phyloP scores from a whole-genome alignment of 2,329 filamentous ascomycete genomes.

The Colletotrichum falcatum region DNA sequence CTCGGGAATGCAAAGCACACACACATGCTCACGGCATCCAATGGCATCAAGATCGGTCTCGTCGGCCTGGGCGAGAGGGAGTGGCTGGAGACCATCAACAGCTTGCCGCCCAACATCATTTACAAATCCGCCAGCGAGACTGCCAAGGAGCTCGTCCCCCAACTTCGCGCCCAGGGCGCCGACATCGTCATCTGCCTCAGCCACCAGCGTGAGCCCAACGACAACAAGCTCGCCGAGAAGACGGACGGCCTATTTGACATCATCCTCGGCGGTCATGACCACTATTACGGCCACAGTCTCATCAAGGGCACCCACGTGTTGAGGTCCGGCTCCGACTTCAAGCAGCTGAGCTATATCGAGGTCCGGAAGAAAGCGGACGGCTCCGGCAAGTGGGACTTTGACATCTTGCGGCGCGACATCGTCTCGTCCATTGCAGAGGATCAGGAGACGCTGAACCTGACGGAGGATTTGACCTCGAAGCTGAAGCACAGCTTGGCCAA shows the following conservation, averaged over 20 bases:
- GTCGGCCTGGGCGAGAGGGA: constrained; percentile 89
- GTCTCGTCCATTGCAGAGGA: constrained; percentile 76
- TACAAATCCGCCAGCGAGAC: constrained; percentile 84
- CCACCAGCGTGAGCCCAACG: constrained; percentile 90
- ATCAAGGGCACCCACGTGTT: constrained; percentile 86
- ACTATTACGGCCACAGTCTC: constrained; percentile 84
- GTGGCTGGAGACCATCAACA: constrained; percentile 91
- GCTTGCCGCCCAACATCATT: constrained; percentile 82
- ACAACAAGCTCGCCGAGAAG: constrained; percentile 84
- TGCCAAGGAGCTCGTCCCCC: constrained; percentile 79
- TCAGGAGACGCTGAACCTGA: constrained; percentile 68
- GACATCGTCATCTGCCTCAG: constrained; percentile 87
- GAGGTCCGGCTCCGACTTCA: constrained; percentile 92
- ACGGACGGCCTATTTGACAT: constrained; percentile 83
- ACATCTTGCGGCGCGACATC: constrained; percentile 80
- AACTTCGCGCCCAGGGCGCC: constrained; percentile 79
- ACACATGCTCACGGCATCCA: constrained; percentile 81
- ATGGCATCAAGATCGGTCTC: constrained; percentile 87
- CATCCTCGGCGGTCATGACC: constrained; percentile 89
- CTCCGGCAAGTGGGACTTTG: constrained; percentile 77
- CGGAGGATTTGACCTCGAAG: constrained; percentile 76
- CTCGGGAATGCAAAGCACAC: constrained; percentile 83
- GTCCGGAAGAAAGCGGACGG: constrained; percentile 68
- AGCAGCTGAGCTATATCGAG: constrained; percentile 90
- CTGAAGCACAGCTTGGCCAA: constrained; percentile 84